These are phyloP conservation scores for Lactarius akahatsu DNA, from an alignment of 768 basidiomycete genomes.

Conservation along the genomic window DNA sequence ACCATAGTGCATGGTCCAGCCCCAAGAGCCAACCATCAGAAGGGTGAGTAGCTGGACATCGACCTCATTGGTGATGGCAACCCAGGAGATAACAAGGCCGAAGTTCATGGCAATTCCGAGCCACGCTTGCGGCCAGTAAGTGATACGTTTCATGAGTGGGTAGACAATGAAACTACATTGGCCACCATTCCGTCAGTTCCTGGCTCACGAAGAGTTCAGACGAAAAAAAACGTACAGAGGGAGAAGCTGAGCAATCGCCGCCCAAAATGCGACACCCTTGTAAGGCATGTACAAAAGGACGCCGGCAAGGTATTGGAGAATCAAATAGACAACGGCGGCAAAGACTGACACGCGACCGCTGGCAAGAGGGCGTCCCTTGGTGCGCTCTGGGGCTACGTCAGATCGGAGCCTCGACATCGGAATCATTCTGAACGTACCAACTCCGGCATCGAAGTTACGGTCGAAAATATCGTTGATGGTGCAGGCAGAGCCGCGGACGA, in stretches of 20 bases:
- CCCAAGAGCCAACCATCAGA: slow-evolving; percentile 29
- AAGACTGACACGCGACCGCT: slow-evolving; percentile 30
- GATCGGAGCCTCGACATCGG: neutral
- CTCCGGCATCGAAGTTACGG: slow-evolving; percentile 37
- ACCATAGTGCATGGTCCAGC: slow-evolving; percentile 49
- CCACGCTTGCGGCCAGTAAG: slow-evolving; percentile 65
- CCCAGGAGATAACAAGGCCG: slow-evolving; percentile 50
- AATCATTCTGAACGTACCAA: slow-evolving; percentile 34
- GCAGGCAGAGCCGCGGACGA: slow-evolving; percentile 32
- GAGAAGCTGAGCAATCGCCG: slow-evolving; percentile 28
- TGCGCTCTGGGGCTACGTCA: slow-evolving; percentile 13
- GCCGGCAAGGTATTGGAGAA: slow-evolving; percentile 27
- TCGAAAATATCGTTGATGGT: slow-evolving; percentile 35
- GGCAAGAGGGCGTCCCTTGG: slow-evolving; percentile 27
- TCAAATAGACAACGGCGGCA: slow-evolving; percentile 28
- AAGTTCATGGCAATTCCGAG: slow-evolving; percentile 54
- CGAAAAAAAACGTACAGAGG: slow-evolving; percentile 23
- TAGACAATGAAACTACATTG: slow-evolving; percentile 39
- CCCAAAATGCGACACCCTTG: slow-evolving; percentile 25
- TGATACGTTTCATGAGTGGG: slow-evolving; percentile 56
- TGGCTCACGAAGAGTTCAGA: neutral
- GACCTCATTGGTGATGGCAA: slow-evolving; percentile 40
- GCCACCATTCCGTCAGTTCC: slow-evolving; percentile 14
- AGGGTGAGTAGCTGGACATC: slow-evolving; percentile 30
- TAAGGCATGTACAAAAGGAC: slow-evolving; percentile 26